Base-by-base conservation (phyloP, 2,329 filamentous ascomycete genomes). In the Colletotrichum lindemuthianum region DNA sequence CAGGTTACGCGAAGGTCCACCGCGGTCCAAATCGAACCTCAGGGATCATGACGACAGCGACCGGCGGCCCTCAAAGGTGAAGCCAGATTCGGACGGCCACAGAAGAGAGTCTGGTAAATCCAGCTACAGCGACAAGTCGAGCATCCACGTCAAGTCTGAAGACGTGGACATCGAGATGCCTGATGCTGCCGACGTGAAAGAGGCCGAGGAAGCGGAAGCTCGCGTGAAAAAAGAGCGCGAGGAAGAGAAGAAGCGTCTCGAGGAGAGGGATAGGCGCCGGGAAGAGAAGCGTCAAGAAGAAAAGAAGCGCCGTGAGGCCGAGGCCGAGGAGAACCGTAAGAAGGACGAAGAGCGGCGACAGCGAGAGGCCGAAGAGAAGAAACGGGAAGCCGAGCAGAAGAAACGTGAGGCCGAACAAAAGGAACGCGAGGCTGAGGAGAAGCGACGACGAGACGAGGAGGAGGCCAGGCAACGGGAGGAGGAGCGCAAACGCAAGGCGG, bases 111-210 rank as follows among this genome's bases (percentile, higher is more conserved):
- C 74, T 2, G 72, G 75, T 13, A 84, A 82, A 66, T 75, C 75
- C 2, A 72, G 70, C 9, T 72, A 76, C 2, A 74, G 76, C 4
- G 84, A 86, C 44, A 84, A 82, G 69, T 72, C 75, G 13, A 82
- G 77, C 59, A 84, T 87, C n/a, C 81, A 82, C 51, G 84, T 88
- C 44, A 87, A 87, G 68, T 83, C 83, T 0, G 85, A 88, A 65
- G 85, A 87, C 59, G 72, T 77, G 2, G 86, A 88, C 59, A 72
- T 85, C 8, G 84, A 86, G 16, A 88, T 88, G 85, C 77, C 75
- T 2, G 86, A 88, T 66, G 80, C 78, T 2, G 76, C 75, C 47
- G 70, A 70, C 11, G 70, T 72, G 5, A 72, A 72, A 43, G 71
- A 71, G 15, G 65, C 60, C 3, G 73, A 72, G 15, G 74, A 73